These are phyloP conservation scores for Trichosanthes truncata DNA, from an alignment of 306 rosid genomes.

Conservation along the genomic window DNA sequence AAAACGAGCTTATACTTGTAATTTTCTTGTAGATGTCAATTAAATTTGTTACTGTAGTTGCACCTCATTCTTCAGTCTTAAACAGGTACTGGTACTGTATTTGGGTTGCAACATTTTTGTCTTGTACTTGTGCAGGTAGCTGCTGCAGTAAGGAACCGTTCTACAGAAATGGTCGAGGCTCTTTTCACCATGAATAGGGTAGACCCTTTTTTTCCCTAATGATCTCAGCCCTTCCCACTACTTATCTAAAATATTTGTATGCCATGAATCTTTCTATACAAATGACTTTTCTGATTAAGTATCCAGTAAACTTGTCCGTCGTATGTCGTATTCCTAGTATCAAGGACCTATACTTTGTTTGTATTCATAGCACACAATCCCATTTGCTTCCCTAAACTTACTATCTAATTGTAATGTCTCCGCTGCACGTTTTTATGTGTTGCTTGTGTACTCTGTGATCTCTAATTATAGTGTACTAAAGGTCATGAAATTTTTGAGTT, in stretches of 20 bases:
- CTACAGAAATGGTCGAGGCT: conserved; percentile 86
- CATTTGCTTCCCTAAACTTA: neutral
- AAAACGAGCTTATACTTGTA: neutral
- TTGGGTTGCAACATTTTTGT: neutral
- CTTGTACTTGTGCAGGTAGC: conserved; percentile 49
- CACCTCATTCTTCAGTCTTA: neutral
- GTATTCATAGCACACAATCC: neutral
- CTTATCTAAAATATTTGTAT: neutral
- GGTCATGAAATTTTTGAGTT: neutral
- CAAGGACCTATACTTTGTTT: neutral
- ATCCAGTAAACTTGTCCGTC: neutral
- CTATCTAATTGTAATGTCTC: neutral
- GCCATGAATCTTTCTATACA: neutral
- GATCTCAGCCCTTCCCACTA: neutral
- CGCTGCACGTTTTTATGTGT: neutral
- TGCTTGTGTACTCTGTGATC: neutral
- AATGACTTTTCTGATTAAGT: neutral
- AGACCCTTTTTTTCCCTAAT: conserved; percentile 4
- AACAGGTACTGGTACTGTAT: neutral
- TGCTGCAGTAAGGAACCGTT: conserved; percentile 52
- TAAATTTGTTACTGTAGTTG: neutral
- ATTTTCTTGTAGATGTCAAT: neutral
- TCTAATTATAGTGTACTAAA: neutral
- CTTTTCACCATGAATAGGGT: conserved; percentile 87
- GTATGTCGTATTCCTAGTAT: neutral